Evolutionary conservation across 805 yeast species (phyloP), one percentile per base, ranked within the genome.

Genomic region (Metschnikowia amazonensis): DNA sequence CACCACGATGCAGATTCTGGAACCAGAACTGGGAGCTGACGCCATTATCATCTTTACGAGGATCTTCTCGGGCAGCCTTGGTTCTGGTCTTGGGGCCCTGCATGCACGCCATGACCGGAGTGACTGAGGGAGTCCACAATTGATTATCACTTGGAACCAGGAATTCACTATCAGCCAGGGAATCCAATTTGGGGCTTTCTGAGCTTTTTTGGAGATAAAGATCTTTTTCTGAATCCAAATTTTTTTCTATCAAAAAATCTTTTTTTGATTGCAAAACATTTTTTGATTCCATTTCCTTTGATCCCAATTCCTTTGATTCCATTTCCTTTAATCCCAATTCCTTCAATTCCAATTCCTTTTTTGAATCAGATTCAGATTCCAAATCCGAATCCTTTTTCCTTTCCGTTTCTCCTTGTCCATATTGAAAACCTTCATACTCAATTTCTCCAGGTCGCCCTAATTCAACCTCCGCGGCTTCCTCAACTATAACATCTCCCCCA

Each of bases 401-500:
- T n/a, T n/a, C n/a, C n/a, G n/a, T n/a, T n/a, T n/a, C n/a, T 14
- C n/a, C 10, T 27, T 27, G 29, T 27, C 29, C 5, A 13, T 11
- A 10, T 9, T 13, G 29, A 11, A 10, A 8, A 27, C 9, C 29
- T 27, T 11, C 29, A 13, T 10, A 13, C 29, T 10, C 29, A 27
- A n/a, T n/a, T n/a, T 11, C 29, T 13, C 29, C 29, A 27, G 29
- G 29, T 9, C 13, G 29, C n/a, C 29, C 11, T 4, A 13, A 11
- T 9, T 11, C 16, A 32, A 9, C 16, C n/a, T 21, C 27, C 28
- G 6, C n/a, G n/a, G n/a, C 25, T 3, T 34, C 36, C 16, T 34
- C 31, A n/a, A 1, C 13, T 5, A 28, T 21, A 8, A 10, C 23
- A 4, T 17, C 23, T 6, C 13, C 61, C 46, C 70, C 70, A 53